Evolutionary conservation across 148 eudicot genomes (phyloP).

Genomic region (Hydrangea macrophylla): DNA sequence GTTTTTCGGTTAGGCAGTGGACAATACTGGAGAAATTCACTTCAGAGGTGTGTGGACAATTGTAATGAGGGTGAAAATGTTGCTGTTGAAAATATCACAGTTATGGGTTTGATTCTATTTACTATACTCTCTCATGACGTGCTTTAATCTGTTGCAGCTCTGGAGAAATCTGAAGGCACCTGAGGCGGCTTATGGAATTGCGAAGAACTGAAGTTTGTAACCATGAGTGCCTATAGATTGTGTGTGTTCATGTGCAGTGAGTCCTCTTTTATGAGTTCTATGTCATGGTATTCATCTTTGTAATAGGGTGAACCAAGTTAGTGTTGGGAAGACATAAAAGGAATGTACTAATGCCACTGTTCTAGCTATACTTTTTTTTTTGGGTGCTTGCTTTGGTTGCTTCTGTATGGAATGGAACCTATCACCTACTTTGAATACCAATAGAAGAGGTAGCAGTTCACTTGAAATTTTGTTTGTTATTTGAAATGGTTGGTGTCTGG

Average conservation of each 20-base stretch:
- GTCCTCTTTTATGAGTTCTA: neutral
- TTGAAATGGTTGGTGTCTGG: neutral
- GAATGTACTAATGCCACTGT: neutral
- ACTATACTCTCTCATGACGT: neutral
- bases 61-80: neutral
- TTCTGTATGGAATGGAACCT: neutral
- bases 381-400: neutral
- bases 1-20: neutral
- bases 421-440: neutral
- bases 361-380: neutral
- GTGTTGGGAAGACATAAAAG: neutral
- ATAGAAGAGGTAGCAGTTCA: neutral
- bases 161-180: constrained; percentile 30
- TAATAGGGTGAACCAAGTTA: neutral
- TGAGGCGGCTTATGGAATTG: constrained; percentile 9
- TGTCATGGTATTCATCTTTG: neutral
- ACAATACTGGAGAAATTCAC: neutral
- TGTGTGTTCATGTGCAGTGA: too few species aligned
- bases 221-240: neutral
- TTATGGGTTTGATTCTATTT: neutral
- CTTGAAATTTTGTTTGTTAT: neutral
- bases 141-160: constrained; percentile 21
- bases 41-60: neutral
- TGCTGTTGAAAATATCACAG: neutral
- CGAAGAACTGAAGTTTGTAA: neutral